phyloP scores from a whole-genome alignment of 2,329 filamentous ascomycete genomes.

The Simplicillium sp. region DNA sequence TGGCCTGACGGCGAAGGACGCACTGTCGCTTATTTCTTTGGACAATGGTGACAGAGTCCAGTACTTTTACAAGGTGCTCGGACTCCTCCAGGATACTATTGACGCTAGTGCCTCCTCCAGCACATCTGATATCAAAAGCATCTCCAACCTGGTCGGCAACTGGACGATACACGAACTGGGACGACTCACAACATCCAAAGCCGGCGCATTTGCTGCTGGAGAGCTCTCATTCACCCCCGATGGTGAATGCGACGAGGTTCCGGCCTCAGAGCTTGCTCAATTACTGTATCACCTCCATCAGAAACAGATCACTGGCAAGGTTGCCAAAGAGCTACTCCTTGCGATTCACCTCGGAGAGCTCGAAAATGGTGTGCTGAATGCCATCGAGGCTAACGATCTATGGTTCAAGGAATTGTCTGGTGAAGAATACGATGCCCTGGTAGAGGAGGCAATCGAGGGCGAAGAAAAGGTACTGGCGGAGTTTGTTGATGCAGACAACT shows the following conservation, averaged over 20 bases:
- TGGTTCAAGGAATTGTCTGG: slow-evolving; percentile 45
- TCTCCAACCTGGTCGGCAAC: slow-evolving; percentile 43
- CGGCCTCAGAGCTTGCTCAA: slow-evolving; percentile 36
- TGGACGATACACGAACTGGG: slow-evolving; percentile 72
- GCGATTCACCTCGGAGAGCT: slow-evolving; percentile 39
- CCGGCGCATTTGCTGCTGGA: slow-evolving; percentile 19
- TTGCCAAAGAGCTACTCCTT: slow-evolving; percentile 49
- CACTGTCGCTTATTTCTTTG: slow-evolving; percentile 65
- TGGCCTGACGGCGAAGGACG: slow-evolving; percentile 70
- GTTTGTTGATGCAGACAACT: slow-evolving; percentile 33
- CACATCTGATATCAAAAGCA: slow-evolving; percentile 18
- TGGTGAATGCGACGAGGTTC: slow-evolving; percentile 37
- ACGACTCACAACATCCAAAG: slow-evolving; percentile 48
- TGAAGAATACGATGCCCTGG: slow-evolving; percentile 38
- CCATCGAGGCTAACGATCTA: slow-evolving; percentile 35
- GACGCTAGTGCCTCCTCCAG: slow-evolving; percentile 4
- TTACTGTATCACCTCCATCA: slow-evolving; percentile 38
- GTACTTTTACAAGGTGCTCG: slow-evolving; percentile 66
- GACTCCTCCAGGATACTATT: slow-evolving; percentile 27
- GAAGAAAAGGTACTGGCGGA: slow-evolving; percentile 37
- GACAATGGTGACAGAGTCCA: slow-evolving; percentile 73
- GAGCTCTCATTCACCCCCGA: slow-evolving; percentile 38
- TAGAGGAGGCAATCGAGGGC: slow-evolving; percentile 30
- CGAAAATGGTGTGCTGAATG: slow-evolving; percentile 28
- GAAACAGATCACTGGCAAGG: slow-evolving; percentile 42